Base-by-base conservation (phyloP, 2,329 filamentous ascomycete genomes). In the Colletotrichum orbiculare region DNA sequence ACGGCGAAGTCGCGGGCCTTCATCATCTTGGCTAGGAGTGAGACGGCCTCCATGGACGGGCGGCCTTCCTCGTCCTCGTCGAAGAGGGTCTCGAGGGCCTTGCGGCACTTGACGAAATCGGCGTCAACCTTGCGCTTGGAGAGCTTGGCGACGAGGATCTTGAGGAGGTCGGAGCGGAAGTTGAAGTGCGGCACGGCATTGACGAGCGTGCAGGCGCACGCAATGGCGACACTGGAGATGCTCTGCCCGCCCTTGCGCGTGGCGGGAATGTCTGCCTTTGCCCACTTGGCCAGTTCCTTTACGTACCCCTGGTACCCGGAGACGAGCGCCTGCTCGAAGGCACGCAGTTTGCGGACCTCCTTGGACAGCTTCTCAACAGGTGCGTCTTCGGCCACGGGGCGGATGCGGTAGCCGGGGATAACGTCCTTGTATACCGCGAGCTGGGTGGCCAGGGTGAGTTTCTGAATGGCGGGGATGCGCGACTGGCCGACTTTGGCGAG, bases 381-480 rank as follows among this genome's bases (percentile, higher is more conserved):
- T 48, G 90, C 88, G 38, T 93, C 91, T 66, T 96, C 93, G 1
- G 86, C 83, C 4, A 93, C 81, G 1, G 93, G 91, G 15, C 96
- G 90, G 81, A 99, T 98, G 66, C 96, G 87, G 76, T 99, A 99
- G 25, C 96, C 96, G 0, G 96, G 96, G 64, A 99, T 98, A 50
- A 97, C 87, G 77, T 98, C 96, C 76, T 95, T 97, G 83, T 95
- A 99, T 11, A 98, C 89, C 0, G 94, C 87, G 75, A 96, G 85
- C 78, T 97, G 94, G 25, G 96, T 93, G 52, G 90, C 92, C 68
- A 99, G 81, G 7, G 92, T 90, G 66, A 99, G 84, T 78, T 97
- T 97, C 80, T 92, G 90, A 56, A 99, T 89, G 2, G 91, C 89
- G 12, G 86, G 77, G 67, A 94, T 89, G 12, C 83, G 83, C 8